A percentile compares a stretch with the other conserved stretches of the same genome.
phyloP scores from a whole-genome alignment of 306 rosid genomes.

The Cicer chorassanicum region DNA sequence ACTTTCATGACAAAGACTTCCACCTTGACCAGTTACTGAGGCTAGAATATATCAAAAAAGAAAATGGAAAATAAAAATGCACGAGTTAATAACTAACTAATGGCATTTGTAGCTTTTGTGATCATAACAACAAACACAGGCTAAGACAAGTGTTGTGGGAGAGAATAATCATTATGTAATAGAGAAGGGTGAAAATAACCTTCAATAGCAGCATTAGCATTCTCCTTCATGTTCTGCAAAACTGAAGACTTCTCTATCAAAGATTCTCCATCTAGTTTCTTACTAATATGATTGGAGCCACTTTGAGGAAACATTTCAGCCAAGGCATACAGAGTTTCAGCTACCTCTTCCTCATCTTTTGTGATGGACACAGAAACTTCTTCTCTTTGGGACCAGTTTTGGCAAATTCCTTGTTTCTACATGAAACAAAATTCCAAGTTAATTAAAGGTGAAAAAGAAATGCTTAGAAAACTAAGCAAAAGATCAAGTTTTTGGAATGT shows the following conservation, averaged over 20 bases:
- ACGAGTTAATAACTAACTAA: slow-evolving; percentile 22
- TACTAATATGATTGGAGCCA: slow-evolving; percentile 43
- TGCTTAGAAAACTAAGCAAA: slow-evolving; percentile 32
- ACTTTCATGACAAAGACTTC: slow-evolving; percentile 47
- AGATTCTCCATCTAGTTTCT: slow-evolving; percentile 38
- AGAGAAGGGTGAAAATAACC: slow-evolving; percentile 53
- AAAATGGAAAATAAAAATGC: background rate
- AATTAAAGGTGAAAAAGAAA: slow-evolving; percentile 37
- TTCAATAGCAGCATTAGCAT: slow-evolving; percentile 49
- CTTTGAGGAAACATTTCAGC: slow-evolving; percentile 72
- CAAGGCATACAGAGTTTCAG: slow-evolving; percentile 75
- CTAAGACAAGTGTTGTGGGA: background rate
- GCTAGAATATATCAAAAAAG: slow-evolving; percentile 42
- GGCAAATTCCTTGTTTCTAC: slow-evolving; percentile 57
- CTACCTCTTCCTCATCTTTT: slow-evolving; percentile 94
- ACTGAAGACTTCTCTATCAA: slow-evolving; percentile 50
- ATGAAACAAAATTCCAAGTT: slow-evolving; percentile 45
- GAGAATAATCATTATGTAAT: background rate
- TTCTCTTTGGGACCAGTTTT: slow-evolving; percentile 46
- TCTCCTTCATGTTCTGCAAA: slow-evolving; percentile 49
- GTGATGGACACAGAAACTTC: slow-evolving; percentile 59
- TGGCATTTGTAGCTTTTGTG: too few species aligned
- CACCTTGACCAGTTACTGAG: slow-evolving; percentile 39
- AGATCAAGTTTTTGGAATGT: slow-evolving; percentile 39
- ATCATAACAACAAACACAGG: too few species aligned